Evolutionary conservation across 306 rosid species (phyloP), one percentile per base, ranked within the genome.

Genomic region (Datisca glomerata): DNA sequence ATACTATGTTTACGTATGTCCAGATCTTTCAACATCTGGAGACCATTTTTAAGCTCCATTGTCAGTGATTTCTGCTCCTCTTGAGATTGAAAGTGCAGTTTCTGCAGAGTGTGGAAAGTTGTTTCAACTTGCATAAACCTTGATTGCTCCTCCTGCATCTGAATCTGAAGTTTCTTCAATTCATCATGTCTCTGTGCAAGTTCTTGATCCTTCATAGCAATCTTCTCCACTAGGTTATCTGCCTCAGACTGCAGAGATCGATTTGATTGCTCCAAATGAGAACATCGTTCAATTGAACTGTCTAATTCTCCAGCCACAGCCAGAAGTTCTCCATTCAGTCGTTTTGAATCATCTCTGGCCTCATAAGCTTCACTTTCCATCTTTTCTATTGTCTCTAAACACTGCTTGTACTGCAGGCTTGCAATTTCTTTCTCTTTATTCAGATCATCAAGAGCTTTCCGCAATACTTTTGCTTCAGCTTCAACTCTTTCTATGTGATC

Each of bases 31-130:
- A 91, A 56, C 64, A 78, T 63, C 64, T 57, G 86, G 61, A 84
- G 68, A 60, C 98, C 94, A 12, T 59, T 65, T 47, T 80, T 78
- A 35, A 91, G 89, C 75, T 91, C 96, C 68, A 61, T 35, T 4
- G 93, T 76, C 56, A 91, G 78, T 48, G 86, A 74, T 71, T 42
- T 78, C 63, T 91, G 98, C 44, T 84, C 94, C 61, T 80, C 86
- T 56, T 80, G 94, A 31, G 98, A 84, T 41, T 73, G 75, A 56
- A 62, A 70, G 23, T 91, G 85, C 47, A 68, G 49, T 49, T 73
- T 78, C 70, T 78, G 92, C 42, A 89, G 63, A 59, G 72, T 63
- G 40, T 68, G 70, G 43, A 91, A 72, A 61, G 92, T 78, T 50
- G 73, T 68, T 60, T 84, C 96, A 22, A 70, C 81, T 66, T 91